Evolutionary conservation across 306 rosid genomes (phyloP).

Genomic region (Trifolium fragiferum): DNA sequence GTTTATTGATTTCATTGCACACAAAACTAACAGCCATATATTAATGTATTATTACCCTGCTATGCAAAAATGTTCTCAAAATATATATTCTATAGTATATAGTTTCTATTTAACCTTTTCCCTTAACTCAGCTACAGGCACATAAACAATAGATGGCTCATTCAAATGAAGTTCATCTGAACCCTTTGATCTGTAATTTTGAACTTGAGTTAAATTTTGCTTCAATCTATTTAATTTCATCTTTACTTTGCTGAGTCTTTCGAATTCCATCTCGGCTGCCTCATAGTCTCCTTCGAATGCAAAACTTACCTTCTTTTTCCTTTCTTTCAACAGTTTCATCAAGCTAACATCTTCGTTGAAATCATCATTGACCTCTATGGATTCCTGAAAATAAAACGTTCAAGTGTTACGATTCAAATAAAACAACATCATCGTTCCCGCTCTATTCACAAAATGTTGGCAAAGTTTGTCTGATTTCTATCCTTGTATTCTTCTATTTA

Average conservation of each 20-base stretch:
- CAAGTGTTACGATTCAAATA: neutral
- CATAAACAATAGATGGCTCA: slow-evolving; percentile 60
- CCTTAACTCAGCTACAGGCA: slow-evolving; percentile 74
- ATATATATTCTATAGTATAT: neutral
- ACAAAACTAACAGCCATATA: slow-evolving; percentile 9
- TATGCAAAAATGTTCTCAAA: slow-evolving; percentile 10
- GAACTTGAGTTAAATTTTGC: slow-evolving; percentile 56
- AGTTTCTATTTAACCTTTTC: slow-evolving; percentile 61
- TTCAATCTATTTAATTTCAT: slow-evolving; percentile 57
- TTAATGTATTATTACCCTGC: slow-evolving; percentile 15
- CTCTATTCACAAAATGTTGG: no score
- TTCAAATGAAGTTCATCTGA: slow-evolving; percentile 42
- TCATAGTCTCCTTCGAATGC: slow-evolving; percentile 47
- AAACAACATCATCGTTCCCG: no score
- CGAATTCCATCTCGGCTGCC: slow-evolving; percentile 75
- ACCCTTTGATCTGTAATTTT: slow-evolving; percentile 50
- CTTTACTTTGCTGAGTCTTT: slow-evolving; percentile 67
- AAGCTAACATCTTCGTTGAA: slow-evolving; percentile 63
- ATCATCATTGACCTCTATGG: slow-evolving; percentile 56
- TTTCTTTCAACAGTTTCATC: slow-evolving; percentile 72
- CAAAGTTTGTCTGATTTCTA: no score
- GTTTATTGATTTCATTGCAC: slow-evolving; percentile 34
- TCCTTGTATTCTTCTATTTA: no score
- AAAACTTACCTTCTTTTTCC: slow-evolving; percentile 48
- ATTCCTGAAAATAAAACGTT: slow-evolving; percentile 55